These are phyloP conservation scores for Macaranga tanarius DNA, from an alignment of 441 rosid genomes.

Conservation along the genomic window DNA sequence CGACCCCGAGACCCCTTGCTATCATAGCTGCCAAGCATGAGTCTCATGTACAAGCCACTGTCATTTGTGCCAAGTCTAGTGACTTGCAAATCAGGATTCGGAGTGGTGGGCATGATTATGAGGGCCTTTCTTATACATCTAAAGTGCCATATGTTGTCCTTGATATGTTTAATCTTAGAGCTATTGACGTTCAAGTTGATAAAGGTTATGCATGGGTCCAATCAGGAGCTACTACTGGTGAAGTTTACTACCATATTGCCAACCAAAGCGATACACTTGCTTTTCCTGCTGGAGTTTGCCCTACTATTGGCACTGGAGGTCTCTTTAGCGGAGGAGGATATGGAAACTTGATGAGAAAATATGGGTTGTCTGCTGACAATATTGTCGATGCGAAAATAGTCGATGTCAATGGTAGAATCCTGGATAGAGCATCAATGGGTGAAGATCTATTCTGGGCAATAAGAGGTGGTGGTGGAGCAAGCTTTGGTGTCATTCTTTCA, in stretches of 20 bases:
- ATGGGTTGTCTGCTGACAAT: slow-evolving; percentile 47
- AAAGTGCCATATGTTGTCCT: slow-evolving; percentile 41
- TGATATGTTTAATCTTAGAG: slow-evolving; percentile 48
- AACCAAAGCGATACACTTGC: slow-evolving; percentile 44
- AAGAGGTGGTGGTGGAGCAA: slow-evolving; percentile 11
- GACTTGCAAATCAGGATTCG: slow-evolving; percentile 47
- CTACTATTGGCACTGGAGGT: slow-evolving; percentile 55
- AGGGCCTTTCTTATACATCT: slow-evolving; percentile 47
- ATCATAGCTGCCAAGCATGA: slow-evolving; percentile 43
- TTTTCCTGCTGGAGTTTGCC: slow-evolving; percentile 57
- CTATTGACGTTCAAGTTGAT: slow-evolving; percentile 28
- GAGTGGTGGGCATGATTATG: slow-evolving; percentile 59
- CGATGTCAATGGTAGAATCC: slow-evolving; percentile 8
- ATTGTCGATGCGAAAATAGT: slow-evolving; percentile 43
- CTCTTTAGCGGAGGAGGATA: slow-evolving; percentile 65
- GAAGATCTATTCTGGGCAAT: slow-evolving; percentile 19
- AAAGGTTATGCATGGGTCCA: slow-evolving; percentile 51
- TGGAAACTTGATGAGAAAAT: slow-evolving; percentile 51
- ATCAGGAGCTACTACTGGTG: slow-evolving; percentile 62
- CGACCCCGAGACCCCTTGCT: slow-evolving; percentile 34
- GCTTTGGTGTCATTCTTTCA: slow-evolving; percentile 4
- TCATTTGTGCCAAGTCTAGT: slow-evolving; percentile 39
- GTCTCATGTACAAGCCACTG: slow-evolving; percentile 47
- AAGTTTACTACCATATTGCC: slow-evolving; percentile 47
- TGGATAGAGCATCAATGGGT: slow-evolving; percentile 11